Percentiles rank a stretch among this genome's conserved stretches.
phyloP scores from a whole-genome alignment of 306 rosid species.

The Begonia masoniana region DNA sequence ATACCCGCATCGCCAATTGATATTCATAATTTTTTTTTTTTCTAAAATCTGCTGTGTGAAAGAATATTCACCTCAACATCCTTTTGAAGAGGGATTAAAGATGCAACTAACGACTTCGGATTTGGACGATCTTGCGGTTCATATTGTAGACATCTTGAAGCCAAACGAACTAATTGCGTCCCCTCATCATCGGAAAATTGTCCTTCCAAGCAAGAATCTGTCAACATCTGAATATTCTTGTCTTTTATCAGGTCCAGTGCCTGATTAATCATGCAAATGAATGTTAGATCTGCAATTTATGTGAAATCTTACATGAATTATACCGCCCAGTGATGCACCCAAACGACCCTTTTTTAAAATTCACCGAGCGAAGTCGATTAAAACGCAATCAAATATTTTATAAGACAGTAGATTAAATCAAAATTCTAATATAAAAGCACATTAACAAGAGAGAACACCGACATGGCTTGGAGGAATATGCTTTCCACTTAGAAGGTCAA shows the following conservation, averaged over 20 bases:
- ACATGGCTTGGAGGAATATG: conserved; percentile 99
- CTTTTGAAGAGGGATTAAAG: conserved; percentile 83
- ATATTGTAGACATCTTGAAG: conserved; percentile 79
- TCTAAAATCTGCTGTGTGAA: not conserved
- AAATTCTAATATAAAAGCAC: not conserved
- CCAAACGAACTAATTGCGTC: conserved; percentile 82
- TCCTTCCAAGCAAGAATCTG: conserved; percentile 94
- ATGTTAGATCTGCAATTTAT: conserved; percentile 13
- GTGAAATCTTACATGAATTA: not conserved
- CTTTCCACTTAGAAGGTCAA: conserved; percentile 96
- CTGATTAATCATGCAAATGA: conserved; percentile 28
- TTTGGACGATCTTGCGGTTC: conserved; percentile 97
- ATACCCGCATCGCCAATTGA: too few species aligned
- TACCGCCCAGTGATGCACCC: too few species aligned
- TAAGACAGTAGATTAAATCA: not conserved
- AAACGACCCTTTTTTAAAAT: too few species aligned
- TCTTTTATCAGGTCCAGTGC: conserved; percentile 93
- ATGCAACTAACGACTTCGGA: conserved; percentile 68
- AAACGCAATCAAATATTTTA: too few species aligned
- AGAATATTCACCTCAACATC: conserved; percentile 59
- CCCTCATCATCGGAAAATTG: conserved; percentile 87
- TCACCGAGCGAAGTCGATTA: too few species aligned
- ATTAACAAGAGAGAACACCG: conserved; percentile 24
- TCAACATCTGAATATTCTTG: conserved; percentile 70
- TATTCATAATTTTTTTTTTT: too few species aligned